A percentile compares a stretch with the other conserved stretches of the same genome.
phyloP scores from a whole-genome alignment of 2,329 filamentous ascomycete species.

The Arthroderma sp. region DNA sequence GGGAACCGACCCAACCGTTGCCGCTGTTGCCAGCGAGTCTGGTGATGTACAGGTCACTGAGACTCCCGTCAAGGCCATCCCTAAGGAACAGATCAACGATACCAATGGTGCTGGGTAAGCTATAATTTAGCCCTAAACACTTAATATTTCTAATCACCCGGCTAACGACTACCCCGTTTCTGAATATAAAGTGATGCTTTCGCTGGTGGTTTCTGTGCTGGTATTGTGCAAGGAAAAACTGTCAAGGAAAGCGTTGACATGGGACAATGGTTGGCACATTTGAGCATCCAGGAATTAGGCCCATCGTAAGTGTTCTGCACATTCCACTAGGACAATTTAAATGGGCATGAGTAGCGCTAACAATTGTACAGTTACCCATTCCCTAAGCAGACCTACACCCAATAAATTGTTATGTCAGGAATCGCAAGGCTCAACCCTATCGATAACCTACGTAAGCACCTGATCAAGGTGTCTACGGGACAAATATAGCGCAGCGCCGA shows the following conservation, averaged over 20 bases:
- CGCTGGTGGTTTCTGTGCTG: conserved; percentile 83
- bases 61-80: conserved; percentile 70
- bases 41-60: conserved; percentile 54
- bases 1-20: conserved; percentile 78
- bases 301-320: conserved; percentile 61
- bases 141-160: conserved; percentile 4
- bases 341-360: not conserved
- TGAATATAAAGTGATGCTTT: conserved; percentile 62
- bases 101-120: conserved; percentile 77
- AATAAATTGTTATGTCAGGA: conserved; percentile 18
- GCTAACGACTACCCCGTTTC: too few species aligned
- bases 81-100: conserved; percentile 70
- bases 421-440: not conserved
- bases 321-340: not conserved
- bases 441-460: too few species aligned
- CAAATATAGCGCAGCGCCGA: too few species aligned
- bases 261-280: conserved; percentile 89
- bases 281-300: conserved; percentile 90
- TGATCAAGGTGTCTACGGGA: too few species aligned
- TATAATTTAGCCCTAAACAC: not conserved
- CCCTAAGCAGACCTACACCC: conserved; percentile 64
- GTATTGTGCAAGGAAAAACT: conserved; percentile 70
- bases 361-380: conserved; percentile 52
- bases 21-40: conserved; percentile 58
- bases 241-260: conserved; percentile 71